These are phyloP conservation scores for Ogataea ramenticola DNA, from an alignment of 805 yeast genomes.

Conservation along the genomic window DNA sequence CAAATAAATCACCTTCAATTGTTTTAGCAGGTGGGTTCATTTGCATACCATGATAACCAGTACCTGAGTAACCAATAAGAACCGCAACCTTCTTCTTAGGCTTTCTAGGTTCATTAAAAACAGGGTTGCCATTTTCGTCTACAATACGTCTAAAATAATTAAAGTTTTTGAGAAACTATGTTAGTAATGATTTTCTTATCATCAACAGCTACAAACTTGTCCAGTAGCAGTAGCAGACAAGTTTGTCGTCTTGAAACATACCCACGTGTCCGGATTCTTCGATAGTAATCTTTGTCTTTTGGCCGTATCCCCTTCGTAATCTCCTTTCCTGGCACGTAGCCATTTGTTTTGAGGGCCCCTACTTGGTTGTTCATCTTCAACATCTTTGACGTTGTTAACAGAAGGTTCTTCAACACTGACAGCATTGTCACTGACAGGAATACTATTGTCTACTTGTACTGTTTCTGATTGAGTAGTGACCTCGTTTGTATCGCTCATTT, in stretches of 20 bases:
- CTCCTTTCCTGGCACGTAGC: conserved; percentile 22
- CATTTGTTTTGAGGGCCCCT: conserved; percentile 10
- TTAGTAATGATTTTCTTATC: conserved; percentile 6
- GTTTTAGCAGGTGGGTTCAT: conserved; percentile 82
- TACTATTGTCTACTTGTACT: neutral
- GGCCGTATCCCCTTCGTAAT: conserved; percentile 16
- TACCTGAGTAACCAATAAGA: conserved; percentile 90
- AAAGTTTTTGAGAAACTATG: conserved; percentile 3
- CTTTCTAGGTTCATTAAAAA: conserved; percentile 50
- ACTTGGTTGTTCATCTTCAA: neutral
- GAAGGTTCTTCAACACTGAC: neutral
- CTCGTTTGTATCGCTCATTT: neutral
- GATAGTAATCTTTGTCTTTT: conserved; percentile 23
- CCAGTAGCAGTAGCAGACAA: no score
- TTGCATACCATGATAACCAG: conserved; percentile 97
- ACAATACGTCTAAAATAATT: conserved; percentile 29
- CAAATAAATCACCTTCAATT: conserved; percentile 82
- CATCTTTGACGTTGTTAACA: neutral
- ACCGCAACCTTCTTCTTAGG: conserved; percentile 90
- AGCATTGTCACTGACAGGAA: neutral
- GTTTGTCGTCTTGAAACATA: no score
- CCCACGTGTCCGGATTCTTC: conserved; percentile 44
- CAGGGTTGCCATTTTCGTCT: conserved; percentile 59
- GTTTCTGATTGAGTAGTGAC: neutral
- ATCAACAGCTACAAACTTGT: no score